Evolutionary conservation across 108 stramenopile genomes (phyloP).

Genomic region (Mediolabrus comicus): DNA sequence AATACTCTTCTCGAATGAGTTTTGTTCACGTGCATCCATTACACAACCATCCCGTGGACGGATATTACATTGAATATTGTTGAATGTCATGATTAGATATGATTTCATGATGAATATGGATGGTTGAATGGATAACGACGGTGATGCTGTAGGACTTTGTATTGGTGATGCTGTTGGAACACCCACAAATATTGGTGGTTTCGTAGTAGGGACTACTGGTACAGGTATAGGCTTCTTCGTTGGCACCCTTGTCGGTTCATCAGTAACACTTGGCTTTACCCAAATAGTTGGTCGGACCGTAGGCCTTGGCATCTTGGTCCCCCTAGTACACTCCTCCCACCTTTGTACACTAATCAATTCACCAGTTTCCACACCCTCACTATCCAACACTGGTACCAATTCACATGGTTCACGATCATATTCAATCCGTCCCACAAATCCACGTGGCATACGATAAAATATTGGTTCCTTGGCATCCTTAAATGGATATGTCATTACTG

Average conservation of each 20-base stretch:
- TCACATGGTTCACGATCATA: conserved; percentile 23
- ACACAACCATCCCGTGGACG: not conserved
- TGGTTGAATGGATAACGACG: not conserved
- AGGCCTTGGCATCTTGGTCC: not conserved
- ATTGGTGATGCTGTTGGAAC: not conserved
- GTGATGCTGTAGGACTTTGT: not conserved
- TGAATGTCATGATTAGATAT: conserved; percentile 18
- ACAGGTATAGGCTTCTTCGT: not conserved
- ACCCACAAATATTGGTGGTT: not conserved
- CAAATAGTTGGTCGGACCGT: not conserved
- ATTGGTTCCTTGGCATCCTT: conserved; percentile 7
- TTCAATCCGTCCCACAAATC: conserved; percentile 24
- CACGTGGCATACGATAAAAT: conserved; percentile 21
- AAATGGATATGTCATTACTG: conserved; percentile 15
- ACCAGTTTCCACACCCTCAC: not conserved
- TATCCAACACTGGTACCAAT: not conserved
- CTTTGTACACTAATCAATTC: not conserved
- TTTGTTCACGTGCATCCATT: not conserved
- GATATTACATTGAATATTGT: not conserved
- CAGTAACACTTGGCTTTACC: not conserved
- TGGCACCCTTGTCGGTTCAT: not conserved
- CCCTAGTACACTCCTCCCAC: not conserved
- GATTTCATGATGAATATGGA: not conserved
- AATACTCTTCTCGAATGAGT: not conserved
- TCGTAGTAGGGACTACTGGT: not conserved